A percentile compares a stretch with the other conserved stretches of the same genome.
Evolutionary conservation across 75 land plant species (phyloP).

Genomic region (Picea glauca): DNA sequence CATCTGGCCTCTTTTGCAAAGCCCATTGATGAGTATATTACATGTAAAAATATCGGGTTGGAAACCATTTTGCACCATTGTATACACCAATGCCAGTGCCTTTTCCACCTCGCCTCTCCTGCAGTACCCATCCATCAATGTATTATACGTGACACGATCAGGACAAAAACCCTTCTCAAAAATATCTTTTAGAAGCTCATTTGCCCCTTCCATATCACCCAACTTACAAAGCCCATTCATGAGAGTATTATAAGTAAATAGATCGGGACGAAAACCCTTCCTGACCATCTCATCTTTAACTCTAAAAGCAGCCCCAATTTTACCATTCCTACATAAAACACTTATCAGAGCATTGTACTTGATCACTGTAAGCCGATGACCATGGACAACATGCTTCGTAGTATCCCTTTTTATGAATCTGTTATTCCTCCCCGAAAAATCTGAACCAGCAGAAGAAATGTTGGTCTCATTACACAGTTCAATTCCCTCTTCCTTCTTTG

Average conservation of each 20-base stretch:
- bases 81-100: slow-evolving; percentile 31
- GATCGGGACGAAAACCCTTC: slow-evolving; percentile 35
- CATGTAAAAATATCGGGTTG: slow-evolving; percentile 39
- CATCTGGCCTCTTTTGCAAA: slow-evolving; percentile 38
- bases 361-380: not conserved
- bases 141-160: slow-evolving; percentile 65
- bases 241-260: slow-evolving; percentile 34
- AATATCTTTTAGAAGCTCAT: slow-evolving; percentile 33
- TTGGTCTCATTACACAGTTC: not conserved
- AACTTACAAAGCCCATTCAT: slow-evolving; percentile 46
- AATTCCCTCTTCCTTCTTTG: not conserved
- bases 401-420: slow-evolving; percentile 6
- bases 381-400: not conserved
- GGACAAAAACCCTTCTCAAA: slow-evolving; percentile 20
- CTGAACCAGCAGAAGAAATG: not conserved
- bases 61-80: slow-evolving; percentile 32
- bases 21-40: slow-evolving; percentile 42
- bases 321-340: slow-evolving; percentile 35
- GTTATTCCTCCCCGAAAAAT: slow-evolving; percentile 22
- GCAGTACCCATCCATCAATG: slow-evolving; percentile 55
- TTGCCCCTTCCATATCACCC: slow-evolving; percentile 31
- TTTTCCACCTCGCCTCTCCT: slow-evolving; percentile 26
- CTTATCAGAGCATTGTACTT: slow-evolving; percentile 19
- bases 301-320: slow-evolving; percentile 33
- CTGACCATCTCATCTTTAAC: slow-evolving; percentile 39